These are phyloP conservation scores for Solanum dulcamara DNA, from an alignment of 257 asterid species.

Conservation along the genomic window DNA sequence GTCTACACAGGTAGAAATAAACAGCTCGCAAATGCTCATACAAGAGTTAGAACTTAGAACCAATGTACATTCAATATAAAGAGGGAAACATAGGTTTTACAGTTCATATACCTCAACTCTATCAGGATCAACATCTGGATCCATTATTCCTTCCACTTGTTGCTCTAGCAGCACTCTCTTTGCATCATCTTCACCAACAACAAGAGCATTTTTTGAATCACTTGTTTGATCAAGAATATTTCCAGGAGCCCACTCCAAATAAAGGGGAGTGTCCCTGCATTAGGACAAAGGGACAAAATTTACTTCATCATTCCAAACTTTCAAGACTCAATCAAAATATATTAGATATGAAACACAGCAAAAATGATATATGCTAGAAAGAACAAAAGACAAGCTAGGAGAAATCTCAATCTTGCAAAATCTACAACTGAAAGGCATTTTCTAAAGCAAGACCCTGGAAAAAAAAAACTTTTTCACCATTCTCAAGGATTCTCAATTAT, in stretches of 20 bases:
- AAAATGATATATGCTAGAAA: background rate
- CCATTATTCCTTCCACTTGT: slow-evolving; percentile 46
- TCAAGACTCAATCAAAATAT: background rate
- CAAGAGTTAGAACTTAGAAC: background rate
- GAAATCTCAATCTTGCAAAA: background rate
- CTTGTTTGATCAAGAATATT: slow-evolving; percentile 47
- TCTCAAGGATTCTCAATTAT: background rate
- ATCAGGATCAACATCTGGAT: slow-evolving; percentile 66
- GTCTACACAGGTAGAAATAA: background rate
- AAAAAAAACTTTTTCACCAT: background rate
- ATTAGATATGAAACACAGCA: background rate
- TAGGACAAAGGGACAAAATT: background rate
- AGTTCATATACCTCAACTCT: slow-evolving; percentile 62
- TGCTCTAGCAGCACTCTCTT: slow-evolving; percentile 44
- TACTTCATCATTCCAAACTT: background rate
- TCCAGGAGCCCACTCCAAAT: slow-evolving; percentile 97
- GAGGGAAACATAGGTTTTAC: background rate
- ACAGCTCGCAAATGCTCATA: background rate
- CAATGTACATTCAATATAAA: background rate
- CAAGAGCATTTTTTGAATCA: slow-evolving; percentile 15
- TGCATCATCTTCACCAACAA: slow-evolving; percentile 38
- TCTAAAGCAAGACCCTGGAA: background rate
- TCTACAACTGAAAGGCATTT: background rate
- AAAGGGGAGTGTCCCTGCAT: slow-evolving; percentile 80
- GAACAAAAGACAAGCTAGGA: background rate